phyloP scores from a whole-genome alignment of 345 rosid species.

The Turnera subulata region DNA sequence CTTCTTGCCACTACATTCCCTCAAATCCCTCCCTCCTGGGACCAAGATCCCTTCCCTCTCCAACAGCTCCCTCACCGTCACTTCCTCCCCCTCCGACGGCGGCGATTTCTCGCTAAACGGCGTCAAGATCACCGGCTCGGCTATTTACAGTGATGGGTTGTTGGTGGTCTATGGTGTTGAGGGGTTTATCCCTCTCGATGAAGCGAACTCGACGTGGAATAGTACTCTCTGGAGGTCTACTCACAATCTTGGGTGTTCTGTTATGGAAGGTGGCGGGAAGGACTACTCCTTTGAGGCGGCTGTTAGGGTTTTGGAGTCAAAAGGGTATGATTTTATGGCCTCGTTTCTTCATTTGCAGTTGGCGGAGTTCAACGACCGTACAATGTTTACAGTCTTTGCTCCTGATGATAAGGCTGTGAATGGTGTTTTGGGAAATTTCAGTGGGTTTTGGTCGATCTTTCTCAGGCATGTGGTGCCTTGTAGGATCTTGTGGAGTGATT shows the following conservation, averaged over 20 bases:
- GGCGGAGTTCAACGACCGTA: constrained; percentile 10
- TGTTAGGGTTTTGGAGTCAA: constrained; percentile 24
- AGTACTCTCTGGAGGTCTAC: not conserved
- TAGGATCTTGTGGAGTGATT: constrained; percentile 31
- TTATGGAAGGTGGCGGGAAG: too few relatives aligned
- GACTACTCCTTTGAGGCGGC: constrained; percentile 17
- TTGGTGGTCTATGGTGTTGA: constrained; percentile 33
- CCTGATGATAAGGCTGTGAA: constrained; percentile 32
- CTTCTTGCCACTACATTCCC: constrained; percentile 27
- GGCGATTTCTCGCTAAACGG: constrained; percentile 21
- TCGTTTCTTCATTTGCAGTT: constrained; percentile 44
- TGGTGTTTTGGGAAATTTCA: constrained; percentile 12
- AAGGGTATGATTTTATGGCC: constrained; percentile 38
- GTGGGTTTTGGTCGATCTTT: constrained; percentile 23
- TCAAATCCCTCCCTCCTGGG: constrained; percentile 30
- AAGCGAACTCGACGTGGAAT: not conserved
- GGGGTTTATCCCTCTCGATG: constrained; percentile 30
- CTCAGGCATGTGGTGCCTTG: constrained; percentile 35
- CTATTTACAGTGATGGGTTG: constrained; percentile 35
- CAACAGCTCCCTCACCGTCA: constrained; percentile 35
- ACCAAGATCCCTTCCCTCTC: constrained; percentile 36
- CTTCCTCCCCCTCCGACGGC: constrained; percentile 11
- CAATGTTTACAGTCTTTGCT: constrained; percentile 36
- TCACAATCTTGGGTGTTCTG: constrained; percentile 10
- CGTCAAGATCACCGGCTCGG: constrained; percentile 22